These are phyloP conservation scores for Phaeosphaeria sp. DNA, from an alignment of 2,329 filamentous ascomycete genomes.

Conservation along the genomic window DNA sequence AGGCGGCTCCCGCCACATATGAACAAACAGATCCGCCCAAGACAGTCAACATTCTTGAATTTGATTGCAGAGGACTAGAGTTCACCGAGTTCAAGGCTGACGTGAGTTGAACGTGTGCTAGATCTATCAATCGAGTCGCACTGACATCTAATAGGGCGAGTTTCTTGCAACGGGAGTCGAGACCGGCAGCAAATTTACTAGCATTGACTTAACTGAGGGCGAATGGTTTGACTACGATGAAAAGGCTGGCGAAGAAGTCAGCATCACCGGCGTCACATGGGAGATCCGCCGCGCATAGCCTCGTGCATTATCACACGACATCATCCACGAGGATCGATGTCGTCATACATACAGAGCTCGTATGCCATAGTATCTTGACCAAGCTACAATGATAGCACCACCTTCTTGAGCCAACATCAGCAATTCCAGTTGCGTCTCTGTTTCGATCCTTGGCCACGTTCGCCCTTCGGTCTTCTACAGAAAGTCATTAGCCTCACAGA, in stretches of 20 bases:
- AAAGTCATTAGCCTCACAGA: not conserved
- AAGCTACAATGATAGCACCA: not conserved
- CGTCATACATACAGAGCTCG: not conserved
- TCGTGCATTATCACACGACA: not conserved
- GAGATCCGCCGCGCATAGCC: conserved; percentile 74
- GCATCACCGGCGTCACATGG: conserved; percentile 89
- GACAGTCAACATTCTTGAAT: conserved; percentile 79
- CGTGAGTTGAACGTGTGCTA: conserved; percentile 57
- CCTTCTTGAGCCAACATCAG: not conserved
- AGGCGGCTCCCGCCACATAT: conserved; percentile 75
- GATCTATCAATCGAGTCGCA: not conserved
- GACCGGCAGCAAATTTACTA: conserved; percentile 80
- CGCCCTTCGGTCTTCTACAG: not conserved
- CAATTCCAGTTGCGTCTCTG: not conserved
- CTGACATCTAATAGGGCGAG: conserved; percentile 69
- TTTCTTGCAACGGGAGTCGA: conserved; percentile 87
- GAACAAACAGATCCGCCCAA: conserved; percentile 74
- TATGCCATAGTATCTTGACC: not conserved
- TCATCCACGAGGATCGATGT: not conserved
- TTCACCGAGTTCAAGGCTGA: conserved; percentile 91
- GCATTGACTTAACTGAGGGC: conserved; percentile 82
- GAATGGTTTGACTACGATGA: conserved; percentile 99
- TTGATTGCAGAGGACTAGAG: conserved; percentile 93
- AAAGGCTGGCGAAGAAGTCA: conserved; percentile 89
- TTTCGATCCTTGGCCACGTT: not conserved